These are phyloP conservation scores for Sporothrix pseudoabietina DNA, from an alignment of 2,329 filamentous ascomycete genomes.

Conservation along the genomic window DNA sequence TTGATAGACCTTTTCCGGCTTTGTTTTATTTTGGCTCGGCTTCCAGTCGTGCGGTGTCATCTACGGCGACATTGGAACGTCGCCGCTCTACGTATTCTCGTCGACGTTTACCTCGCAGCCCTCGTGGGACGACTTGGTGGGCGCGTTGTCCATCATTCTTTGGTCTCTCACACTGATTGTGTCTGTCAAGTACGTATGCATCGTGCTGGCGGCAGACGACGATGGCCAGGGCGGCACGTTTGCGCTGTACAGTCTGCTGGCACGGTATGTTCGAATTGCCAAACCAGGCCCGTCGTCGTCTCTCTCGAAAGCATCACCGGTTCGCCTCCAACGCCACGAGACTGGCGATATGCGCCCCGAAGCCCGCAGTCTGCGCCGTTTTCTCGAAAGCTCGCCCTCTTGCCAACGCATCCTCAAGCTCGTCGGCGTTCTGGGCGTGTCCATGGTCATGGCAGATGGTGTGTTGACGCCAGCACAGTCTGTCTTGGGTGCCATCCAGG, in stretches of 20 bases:
- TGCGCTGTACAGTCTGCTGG: conserved; percentile 65
- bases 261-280: conserved; percentile 63
- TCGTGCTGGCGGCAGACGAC: conserved; percentile 67
- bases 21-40: conserved; percentile 50
- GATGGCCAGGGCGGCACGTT: conserved; percentile 69
- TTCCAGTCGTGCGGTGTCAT: conserved; percentile 69
- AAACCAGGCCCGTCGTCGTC: conserved; percentile 58
- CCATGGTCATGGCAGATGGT: conserved; percentile 65
- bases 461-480: conserved; percentile 71
- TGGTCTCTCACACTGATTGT: conserved; percentile 71
- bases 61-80: conserved; percentile 67
- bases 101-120: conserved; percentile 64
- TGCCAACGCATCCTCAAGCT: conserved; percentile 59
- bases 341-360: conserved; percentile 58
- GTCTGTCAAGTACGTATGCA: conserved; percentile 67
- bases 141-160: conserved; percentile 67
- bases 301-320: conserved; percentile 34
- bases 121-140: conserved; percentile 60
- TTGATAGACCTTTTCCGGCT: conserved; percentile 36
- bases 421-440: conserved; percentile 66
- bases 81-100: conserved; percentile 69
- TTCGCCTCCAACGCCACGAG: conserved; percentile 56
- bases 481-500: conserved; percentile 69
- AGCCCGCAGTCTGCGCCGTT: conserved; percentile 55
- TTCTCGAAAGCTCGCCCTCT: conserved; percentile 59